These are phyloP conservation scores for Boletus rubescentipes DNA, from an alignment of 768 basidiomycete genomes.

Conservation along the genomic window DNA sequence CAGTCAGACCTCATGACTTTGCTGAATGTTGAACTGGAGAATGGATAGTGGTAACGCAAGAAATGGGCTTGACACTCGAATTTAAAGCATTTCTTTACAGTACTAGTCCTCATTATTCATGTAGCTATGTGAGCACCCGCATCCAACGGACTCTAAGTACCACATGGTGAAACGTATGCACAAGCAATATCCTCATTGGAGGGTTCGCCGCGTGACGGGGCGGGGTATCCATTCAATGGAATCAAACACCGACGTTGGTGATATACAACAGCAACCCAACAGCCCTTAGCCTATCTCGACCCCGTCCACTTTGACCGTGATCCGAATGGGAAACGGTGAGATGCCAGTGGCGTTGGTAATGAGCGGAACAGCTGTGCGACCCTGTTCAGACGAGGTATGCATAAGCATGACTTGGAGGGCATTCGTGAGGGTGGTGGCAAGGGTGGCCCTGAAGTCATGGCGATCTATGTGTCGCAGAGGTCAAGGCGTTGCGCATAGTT, in stretches of 20 bases:
- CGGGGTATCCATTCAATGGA: not conserved
- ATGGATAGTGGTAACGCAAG: not conserved
- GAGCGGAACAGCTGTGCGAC: constrained; percentile 70
- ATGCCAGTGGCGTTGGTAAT: constrained; percentile 77
- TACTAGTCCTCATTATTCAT: not conserved
- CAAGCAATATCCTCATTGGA: not conserved
- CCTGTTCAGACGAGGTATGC: constrained; percentile 77
- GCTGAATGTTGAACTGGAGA: not conserved
- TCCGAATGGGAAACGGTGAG: constrained; percentile 78
- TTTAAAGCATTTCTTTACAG: not conserved
- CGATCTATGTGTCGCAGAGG: constrained; percentile 35
- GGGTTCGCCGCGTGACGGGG: not conserved
- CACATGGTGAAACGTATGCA: not conserved
- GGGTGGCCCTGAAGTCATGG: constrained; percentile 53
- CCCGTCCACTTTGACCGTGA: constrained; percentile 67
- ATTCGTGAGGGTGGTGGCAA: constrained; percentile 61
- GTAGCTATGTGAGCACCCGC: constrained; percentile 13
- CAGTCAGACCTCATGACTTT: too few species aligned
- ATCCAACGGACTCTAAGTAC: not conserved
- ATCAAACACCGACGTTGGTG: not conserved
- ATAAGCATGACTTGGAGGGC: constrained; percentile 69
- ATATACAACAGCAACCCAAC: not conserved
- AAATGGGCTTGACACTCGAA: not conserved
- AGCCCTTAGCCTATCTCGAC: constrained; percentile 48
- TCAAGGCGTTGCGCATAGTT: not conserved